Percentiles rank a stretch among this genome's conserved stretches.
phyloP scores from a whole-genome alignment of 768 basidiomycete genomes.

The Russula brevipes region DNA sequence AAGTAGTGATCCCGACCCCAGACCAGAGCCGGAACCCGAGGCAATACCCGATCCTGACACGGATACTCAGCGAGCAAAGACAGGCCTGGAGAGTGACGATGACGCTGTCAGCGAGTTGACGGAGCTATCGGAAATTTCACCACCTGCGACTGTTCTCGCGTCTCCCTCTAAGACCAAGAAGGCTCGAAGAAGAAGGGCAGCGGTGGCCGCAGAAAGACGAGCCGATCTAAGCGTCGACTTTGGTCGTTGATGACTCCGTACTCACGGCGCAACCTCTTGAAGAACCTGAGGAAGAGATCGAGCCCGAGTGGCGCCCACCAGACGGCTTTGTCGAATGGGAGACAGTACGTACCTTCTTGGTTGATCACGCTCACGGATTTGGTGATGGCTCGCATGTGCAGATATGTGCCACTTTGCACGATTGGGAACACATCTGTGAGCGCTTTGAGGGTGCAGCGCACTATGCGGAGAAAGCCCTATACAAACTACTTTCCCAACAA shows the following conservation, averaged over 20 bases:
- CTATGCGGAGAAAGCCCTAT: conserved; percentile 74
- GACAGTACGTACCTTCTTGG: conserved; percentile 45
- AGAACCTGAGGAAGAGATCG: conserved; percentile 24
- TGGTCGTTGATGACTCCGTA: conserved; percentile 16
- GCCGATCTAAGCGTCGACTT: conserved; percentile 14
- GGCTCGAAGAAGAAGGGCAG: conserved; percentile 13
- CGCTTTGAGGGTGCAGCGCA: conserved; percentile 73
- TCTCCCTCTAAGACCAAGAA: conserved; percentile 23
- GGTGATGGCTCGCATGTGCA: conserved; percentile 30
- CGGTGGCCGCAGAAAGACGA: conserved; percentile 11
- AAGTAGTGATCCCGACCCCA: conserved; percentile 5
- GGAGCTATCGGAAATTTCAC: conserved; percentile 54
- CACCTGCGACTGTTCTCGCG: conserved; percentile 26
- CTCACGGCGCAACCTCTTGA: conserved; percentile 19
- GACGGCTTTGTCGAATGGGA: conserved; percentile 84
- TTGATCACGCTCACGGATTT: background rate
- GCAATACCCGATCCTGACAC: conserved; percentile 26
- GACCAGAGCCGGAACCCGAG: conserved; percentile 16
- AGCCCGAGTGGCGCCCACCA: conserved; percentile 32
- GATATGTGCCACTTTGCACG: conserved; percentile 77
- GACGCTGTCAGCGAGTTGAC: conserved; percentile 71
- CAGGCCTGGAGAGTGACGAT: conserved; percentile 57
- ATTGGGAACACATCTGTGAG: conserved; percentile 80
- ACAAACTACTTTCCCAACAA: conserved; percentile 57
- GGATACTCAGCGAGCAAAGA: conserved; percentile 31